Evolutionary conservation across 2,329 filamentous ascomycete species (phyloP).

Genomic region (Zymoseptoria passerinii): DNA sequence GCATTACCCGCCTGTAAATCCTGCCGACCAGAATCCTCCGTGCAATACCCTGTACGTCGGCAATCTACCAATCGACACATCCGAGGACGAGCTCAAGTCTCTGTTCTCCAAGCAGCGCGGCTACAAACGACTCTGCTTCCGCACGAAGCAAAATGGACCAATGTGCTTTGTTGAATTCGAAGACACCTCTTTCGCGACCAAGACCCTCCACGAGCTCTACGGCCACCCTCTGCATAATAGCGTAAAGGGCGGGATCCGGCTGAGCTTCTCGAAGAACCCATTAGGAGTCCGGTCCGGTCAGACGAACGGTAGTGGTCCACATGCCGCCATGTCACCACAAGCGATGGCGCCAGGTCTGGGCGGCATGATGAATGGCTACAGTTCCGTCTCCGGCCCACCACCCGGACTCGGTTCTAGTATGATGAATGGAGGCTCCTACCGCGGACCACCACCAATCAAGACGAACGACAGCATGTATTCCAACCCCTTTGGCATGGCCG

Average conservation of each 20-base stretch:
- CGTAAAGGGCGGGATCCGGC: conserved; percentile 83
- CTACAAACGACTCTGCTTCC: conserved; percentile 90
- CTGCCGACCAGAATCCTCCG: conserved; percentile 90
- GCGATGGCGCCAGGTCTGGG: conserved; percentile 48
- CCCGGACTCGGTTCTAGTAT: conserved; percentile 61
- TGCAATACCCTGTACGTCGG: conserved; percentile 98
- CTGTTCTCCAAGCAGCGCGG: conserved; percentile 89
- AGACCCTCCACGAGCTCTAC: conserved; percentile 81
- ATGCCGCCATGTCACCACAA: conserved; percentile 44
- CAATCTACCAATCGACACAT: conserved; percentile 87
- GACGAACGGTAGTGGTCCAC: conserved; percentile 44
- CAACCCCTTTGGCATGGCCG: conserved; percentile 20
- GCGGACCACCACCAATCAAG: conserved; percentile 5
- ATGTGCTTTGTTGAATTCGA: conserved; percentile 99
- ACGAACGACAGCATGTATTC: conserved; percentile 25
- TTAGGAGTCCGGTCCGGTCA: conserved; percentile 81
- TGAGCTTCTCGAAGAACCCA: conserved; percentile 97
- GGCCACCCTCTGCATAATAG: conserved; percentile 82
- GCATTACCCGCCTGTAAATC: conserved; percentile 79
- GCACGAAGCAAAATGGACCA: conserved; percentile 87
- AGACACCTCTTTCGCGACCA: conserved; percentile 83
- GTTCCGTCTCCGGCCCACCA: conserved; percentile 54
- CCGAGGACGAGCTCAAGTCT: conserved; percentile 88
- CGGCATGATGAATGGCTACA: conserved; percentile 57
- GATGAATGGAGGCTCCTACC: conserved; percentile 10